Evolutionary conservation across 208 protist species (phyloP).

Genomic region (Acanthamoeba pearcei): DNA sequence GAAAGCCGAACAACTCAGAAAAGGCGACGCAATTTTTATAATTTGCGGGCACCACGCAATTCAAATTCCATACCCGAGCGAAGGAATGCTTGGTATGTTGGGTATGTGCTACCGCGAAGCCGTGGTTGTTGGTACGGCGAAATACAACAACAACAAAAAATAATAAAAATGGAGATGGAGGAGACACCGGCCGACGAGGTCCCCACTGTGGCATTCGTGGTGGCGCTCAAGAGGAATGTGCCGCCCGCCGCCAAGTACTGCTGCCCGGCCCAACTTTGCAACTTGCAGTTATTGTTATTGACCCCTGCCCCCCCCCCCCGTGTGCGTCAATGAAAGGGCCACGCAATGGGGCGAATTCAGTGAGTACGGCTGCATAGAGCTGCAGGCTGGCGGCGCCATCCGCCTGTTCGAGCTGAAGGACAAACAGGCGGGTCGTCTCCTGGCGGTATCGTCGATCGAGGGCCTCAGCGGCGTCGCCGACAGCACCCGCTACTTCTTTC

Average conservation of each 20-base stretch:
- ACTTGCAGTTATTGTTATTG: background rate
- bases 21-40: background rate
- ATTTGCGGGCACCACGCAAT: too few species aligned
- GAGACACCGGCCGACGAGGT: background rate
- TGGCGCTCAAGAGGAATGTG: background rate
- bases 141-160: background rate
- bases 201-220: background rate
- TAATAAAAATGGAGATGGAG: background rate
- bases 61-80: too few species aligned
- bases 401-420: constrained; percentile 44
- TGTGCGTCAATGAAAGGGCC: background rate
- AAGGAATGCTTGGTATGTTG: too few species aligned
- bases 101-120: too few species aligned
- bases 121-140: too few species aligned
- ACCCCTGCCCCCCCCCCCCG: too few species aligned
- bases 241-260: background rate
- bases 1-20: background rate
- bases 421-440: background rate
- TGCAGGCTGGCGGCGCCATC: constrained; percentile 22
- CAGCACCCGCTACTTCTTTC: constrained; percentile 56
- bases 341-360: constrained; percentile 39
- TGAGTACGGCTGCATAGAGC: constrained; percentile 47
- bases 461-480: constrained; percentile 23
- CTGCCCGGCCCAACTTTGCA: background rate
- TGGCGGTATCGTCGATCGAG: constrained; percentile 12